Percentiles rank a stretch among this genome's conserved stretches.
Evolutionary conservation across 139 green algal species (phyloP).

Genomic region (Chlamydomonas incerta): DNA sequence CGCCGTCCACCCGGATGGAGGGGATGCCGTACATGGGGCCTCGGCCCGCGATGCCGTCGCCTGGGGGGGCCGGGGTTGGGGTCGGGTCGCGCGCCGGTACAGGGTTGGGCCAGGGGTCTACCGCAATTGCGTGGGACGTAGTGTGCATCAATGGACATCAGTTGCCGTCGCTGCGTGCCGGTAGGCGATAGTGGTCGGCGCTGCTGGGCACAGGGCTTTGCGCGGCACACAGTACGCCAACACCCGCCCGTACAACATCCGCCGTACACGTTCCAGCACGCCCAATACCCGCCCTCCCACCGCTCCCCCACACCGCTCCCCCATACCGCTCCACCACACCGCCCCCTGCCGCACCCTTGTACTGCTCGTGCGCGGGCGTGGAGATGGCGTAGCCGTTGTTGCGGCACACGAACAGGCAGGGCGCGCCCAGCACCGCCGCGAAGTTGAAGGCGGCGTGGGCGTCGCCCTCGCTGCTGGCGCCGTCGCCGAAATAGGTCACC

Average conservation of each 20-base stretch:
- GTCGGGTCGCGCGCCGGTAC: no score
- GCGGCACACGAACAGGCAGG: conserved; percentile 94
- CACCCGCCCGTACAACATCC: no score
- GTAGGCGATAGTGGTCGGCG: no score
- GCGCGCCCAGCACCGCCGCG: conserved; percentile 82
- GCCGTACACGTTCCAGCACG: no score
- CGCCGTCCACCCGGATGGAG: conserved; percentile 89
- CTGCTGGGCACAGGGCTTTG: no score
- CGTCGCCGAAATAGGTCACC: conserved; percentile 89
- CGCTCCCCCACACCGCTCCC: no score
- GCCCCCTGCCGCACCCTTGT: conserved; percentile 60
- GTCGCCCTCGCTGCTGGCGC: conserved; percentile 91
- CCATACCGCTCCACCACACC: no score
- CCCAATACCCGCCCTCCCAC: no score
- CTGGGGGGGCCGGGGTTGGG: conserved; percentile 42
- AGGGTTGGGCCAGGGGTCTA: neutral
- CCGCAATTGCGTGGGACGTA: no score
- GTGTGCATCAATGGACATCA: no score
- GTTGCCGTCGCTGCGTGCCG: no score
- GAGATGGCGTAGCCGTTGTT: conserved; percentile 98
- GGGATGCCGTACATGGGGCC: conserved; percentile 86
- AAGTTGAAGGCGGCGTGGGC: conserved; percentile 97
- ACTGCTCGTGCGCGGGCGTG: conserved; percentile 92
- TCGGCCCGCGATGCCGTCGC: conserved; percentile 88
- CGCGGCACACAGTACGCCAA: no score